Percentiles rank a stretch among this genome's conserved stretches.
These are phyloP conservation scores for Punica granatum DNA, from an alignment of 345 rosid species.

Conservation along the genomic window DNA sequence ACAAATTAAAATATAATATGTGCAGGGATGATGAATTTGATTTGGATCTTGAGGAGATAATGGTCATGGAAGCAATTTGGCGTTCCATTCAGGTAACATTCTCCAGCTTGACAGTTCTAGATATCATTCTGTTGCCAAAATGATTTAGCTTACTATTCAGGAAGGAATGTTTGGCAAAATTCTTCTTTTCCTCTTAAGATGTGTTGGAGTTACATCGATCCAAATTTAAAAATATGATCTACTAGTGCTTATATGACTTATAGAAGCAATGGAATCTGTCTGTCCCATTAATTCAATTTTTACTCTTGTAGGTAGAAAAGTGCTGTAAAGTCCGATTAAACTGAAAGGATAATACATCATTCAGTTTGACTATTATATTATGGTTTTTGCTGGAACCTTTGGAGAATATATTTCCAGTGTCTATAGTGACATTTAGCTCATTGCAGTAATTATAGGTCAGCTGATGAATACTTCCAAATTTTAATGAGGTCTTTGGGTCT, in stretches of 20 bases:
- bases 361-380: no score
- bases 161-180: background rate
- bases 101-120: background rate
- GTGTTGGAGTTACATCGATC: background rate
- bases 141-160: background rate
- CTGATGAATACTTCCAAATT: no score
- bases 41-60: slow-evolving; percentile 92
- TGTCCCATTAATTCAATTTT: no score
- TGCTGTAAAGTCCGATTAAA: no score
- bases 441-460: no score
- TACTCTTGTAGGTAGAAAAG: background rate
- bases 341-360: no score
- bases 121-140: background rate
- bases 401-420: no score
- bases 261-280: no score
- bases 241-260: no score
- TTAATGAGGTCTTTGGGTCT: no score
- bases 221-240: background rate
- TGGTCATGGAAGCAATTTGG: slow-evolving; percentile 98
- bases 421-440: no score
- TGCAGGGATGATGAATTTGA: slow-evolving; percentile 87
- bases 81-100: slow-evolving; percentile 74
- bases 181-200: background rate
- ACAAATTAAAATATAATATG: background rate
- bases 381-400: no score